Conservation (phyloP, 179 eudicot species). For the Actinidia arguta region DNA sequence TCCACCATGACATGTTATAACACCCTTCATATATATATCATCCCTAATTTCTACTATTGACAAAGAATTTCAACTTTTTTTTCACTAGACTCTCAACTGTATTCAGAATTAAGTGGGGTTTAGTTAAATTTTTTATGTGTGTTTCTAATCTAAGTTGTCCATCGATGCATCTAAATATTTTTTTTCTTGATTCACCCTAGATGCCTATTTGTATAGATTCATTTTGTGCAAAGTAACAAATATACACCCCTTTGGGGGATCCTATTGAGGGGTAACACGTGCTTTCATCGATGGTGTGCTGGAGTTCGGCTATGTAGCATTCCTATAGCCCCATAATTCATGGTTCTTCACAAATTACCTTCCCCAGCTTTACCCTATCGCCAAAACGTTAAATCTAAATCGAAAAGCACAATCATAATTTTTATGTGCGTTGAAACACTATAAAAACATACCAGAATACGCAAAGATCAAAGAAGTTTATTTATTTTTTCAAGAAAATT, state of each 20-base stretch:
- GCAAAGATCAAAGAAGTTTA: not conserved
- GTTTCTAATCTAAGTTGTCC: not conserved
- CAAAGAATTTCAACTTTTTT: not conserved
- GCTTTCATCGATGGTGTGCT: not conserved
- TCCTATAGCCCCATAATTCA: not conserved
- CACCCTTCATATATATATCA: not conserved
- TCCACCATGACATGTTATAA: not conserved
- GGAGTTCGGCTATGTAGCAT: not conserved
- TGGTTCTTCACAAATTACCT: not conserved
- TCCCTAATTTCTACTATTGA: too few relatives aligned
- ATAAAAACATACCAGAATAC: not conserved
- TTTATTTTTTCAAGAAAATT: not conserved
- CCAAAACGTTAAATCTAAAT: not conserved
- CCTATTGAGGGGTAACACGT: not conserved
- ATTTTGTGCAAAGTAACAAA: not conserved
- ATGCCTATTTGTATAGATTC: not conserved
- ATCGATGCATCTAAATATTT: not conserved
- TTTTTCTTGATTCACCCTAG: not conserved
- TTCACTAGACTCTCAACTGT: not conserved
- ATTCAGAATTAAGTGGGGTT: not conserved
- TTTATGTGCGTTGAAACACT: not conserved
- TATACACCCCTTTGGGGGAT: not conserved
- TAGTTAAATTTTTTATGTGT: not conserved
- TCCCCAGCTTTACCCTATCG: not conserved
- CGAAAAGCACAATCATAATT: not conserved